Percentiles rank a stretch among this genome's conserved stretches.
These are phyloP conservation scores for Endocalyx cinctus DNA, from an alignment of 2,329 filamentous ascomycete genomes.

Conservation along the genomic window DNA sequence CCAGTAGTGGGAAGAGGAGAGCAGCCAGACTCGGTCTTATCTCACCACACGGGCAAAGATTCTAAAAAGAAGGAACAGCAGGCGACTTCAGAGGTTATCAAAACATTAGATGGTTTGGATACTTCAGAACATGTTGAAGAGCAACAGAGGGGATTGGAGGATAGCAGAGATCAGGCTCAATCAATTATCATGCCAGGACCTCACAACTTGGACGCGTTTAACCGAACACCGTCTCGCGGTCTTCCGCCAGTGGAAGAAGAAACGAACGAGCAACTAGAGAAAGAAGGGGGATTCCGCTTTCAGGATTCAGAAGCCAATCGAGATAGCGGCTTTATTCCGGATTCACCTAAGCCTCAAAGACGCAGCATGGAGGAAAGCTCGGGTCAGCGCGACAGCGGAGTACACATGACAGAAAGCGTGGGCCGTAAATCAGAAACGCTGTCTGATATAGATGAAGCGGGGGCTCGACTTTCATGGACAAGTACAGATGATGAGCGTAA, in stretches of 20 bases:
- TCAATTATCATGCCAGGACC: too few relatives aligned
- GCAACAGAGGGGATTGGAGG: too few relatives aligned
- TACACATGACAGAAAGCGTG: constrained; percentile 41
- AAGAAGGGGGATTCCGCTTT: constrained; percentile 15
- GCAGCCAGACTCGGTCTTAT: too few relatives aligned
- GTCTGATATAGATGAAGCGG: constrained; percentile 21
- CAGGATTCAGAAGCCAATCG: constrained; percentile 35
- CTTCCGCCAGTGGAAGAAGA: constrained; percentile 51
- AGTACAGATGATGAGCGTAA: constrained; percentile 37
- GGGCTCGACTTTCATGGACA: constrained; percentile 30
- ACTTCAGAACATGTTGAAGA: constrained; percentile 19
- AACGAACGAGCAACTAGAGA: constrained; percentile 41
- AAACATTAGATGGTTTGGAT: constrained; percentile 21
- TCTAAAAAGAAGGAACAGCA: too few relatives aligned
- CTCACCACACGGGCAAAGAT: too few relatives aligned
- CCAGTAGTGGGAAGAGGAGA: constrained; percentile 29
- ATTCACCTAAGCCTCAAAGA: constrained; percentile 37
- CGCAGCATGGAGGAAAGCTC: constrained; percentile 30
- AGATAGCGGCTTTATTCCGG: constrained; percentile 46
- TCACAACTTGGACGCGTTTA: too few relatives aligned
- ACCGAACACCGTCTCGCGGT: constrained; percentile 38
- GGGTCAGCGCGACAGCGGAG: constrained; percentile 49
- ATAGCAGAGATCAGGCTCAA: too few relatives aligned
- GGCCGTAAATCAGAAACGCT: constrained; percentile 16
- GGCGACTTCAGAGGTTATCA: constrained; percentile 18